Conservation (phyloP, 768 basidiomycete genomes). For the Naganishia vishniacii region DNA sequence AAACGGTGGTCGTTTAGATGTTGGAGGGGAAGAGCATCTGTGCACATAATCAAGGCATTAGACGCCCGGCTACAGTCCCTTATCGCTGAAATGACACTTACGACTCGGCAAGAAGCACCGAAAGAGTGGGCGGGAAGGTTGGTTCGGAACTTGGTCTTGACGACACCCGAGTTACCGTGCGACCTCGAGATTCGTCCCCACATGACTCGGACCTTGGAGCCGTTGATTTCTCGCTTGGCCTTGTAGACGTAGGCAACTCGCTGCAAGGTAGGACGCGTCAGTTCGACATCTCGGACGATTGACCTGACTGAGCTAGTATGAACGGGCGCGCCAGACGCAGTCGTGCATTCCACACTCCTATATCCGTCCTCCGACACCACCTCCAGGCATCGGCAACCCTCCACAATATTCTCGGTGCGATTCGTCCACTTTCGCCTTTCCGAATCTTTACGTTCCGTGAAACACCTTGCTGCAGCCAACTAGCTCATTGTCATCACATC, state of each 20-base stretch:
- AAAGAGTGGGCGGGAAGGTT: constrained; percentile 94
- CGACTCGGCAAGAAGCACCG: constrained; percentile 67
- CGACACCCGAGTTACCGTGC: constrained; percentile 90
- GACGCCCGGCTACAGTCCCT: background rate
- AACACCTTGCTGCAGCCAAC: too few species aligned
- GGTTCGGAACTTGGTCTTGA: constrained; percentile 90
- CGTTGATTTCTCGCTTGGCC: constrained; percentile 87
- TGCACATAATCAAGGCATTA: background rate
- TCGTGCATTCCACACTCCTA: too few species aligned
- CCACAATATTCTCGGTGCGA: too few species aligned
- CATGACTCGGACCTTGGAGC: constrained; percentile 93
- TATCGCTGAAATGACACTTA: constrained; percentile 32
- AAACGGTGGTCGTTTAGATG: constrained; percentile 42
- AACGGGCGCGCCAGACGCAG: too few species aligned
- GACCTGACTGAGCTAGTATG: too few species aligned
- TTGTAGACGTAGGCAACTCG: constrained; percentile 97
- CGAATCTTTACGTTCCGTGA: too few species aligned
- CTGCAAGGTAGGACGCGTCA: constrained; percentile 50
- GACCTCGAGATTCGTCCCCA: constrained; percentile 95
- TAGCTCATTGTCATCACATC: background rate
- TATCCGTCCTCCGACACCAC: too few species aligned
- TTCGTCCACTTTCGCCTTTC: too few species aligned
- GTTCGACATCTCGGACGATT: background rate
- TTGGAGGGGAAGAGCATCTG: constrained; percentile 50
- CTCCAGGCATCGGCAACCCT: background rate